A percentile compares a stretch with the other conserved stretches of the same genome.
Evolutionary conservation across 768 basidiomycete genomes (phyloP).

Genomic region (Hortiboletus campestris): DNA sequence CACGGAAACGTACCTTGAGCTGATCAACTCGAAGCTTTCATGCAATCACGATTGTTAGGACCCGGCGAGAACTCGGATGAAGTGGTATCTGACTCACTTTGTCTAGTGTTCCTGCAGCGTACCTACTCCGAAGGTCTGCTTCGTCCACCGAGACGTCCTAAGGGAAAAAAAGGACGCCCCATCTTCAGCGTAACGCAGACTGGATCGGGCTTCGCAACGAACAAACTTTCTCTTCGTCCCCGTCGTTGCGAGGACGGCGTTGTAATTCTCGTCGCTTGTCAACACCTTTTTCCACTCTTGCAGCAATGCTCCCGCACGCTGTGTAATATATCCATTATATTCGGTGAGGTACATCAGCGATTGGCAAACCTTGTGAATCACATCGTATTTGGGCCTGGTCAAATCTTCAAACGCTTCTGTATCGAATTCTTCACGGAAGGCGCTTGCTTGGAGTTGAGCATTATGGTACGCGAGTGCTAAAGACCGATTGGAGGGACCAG

Average conservation of each 20-base stretch:
- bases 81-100: slow-evolving; percentile 52
- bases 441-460: slow-evolving; percentile 85
- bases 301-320: slow-evolving; percentile 71
- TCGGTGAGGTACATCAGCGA: not conserved
- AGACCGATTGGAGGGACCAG: not conserved
- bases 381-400: slow-evolving; percentile 71
- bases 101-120: slow-evolving; percentile 52
- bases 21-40: slow-evolving; percentile 73
- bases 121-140: slow-evolving; percentile 68
- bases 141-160: slow-evolving; percentile 68
- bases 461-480: slow-evolving; percentile 77
- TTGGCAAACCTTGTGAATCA: slow-evolving; percentile 70
- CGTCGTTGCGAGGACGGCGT: slow-evolving; percentile 42
- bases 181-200: not conserved
- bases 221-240: slow-evolving; percentile 76
- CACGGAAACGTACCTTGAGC: slow-evolving; percentile 54
- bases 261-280: slow-evolving; percentile 61
- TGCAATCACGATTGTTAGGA: slow-evolving; percentile 9
- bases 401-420: slow-evolving; percentile 75
- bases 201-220: slow-evolving; percentile 24
- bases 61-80: not conserved
- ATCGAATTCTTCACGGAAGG: slow-evolving; percentile 89
- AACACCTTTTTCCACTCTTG: slow-evolving; percentile 69
- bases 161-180: not conserved
- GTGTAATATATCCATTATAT: not conserved